phyloP scores from a whole-genome alignment of 2,329 filamentous ascomycete genomes.

The Pseudomassariella vexata region DNA sequence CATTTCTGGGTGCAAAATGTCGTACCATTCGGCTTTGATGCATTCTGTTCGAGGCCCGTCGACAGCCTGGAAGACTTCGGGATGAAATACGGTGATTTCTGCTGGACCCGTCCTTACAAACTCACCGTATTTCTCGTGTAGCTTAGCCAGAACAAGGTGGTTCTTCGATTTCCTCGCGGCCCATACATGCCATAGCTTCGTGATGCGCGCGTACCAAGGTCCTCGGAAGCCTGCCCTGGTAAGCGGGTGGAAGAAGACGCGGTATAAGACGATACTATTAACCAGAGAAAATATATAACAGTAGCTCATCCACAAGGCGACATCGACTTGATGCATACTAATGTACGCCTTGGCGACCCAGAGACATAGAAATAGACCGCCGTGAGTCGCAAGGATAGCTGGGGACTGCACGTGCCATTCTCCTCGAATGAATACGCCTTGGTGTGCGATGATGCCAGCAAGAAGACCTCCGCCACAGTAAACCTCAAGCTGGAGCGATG shows the following conservation, averaged over 20 bases:
- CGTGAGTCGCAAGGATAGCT: slow-evolving; percentile 10
- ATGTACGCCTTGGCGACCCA: no score
- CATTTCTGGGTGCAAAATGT: slow-evolving; percentile 8
- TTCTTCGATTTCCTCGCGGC: slow-evolving; percentile 12
- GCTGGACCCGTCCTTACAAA: slow-evolving; percentile 8
- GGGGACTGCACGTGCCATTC: slow-evolving; percentile 20
- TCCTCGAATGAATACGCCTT: slow-evolving; percentile 14
- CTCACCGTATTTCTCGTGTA: not conserved
- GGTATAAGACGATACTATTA: slow-evolving; percentile 30
- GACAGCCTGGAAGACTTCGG: slow-evolving; percentile 6
- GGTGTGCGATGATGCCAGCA: slow-evolving; percentile 4
- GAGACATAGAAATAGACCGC: no score
- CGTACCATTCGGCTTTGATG: slow-evolving; percentile 10
- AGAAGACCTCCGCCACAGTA: not conserved
- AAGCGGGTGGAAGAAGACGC: slow-evolving; percentile 33
- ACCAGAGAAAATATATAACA: slow-evolving; percentile 10
- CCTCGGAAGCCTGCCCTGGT: slow-evolving; percentile 27
- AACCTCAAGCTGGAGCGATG: not conserved
- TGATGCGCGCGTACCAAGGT: slow-evolving; percentile 27
- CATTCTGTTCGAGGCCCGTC: slow-evolving; percentile 7
- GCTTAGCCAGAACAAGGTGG: not conserved
- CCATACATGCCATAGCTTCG: slow-evolving; percentile 30
- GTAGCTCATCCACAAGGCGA: no score
- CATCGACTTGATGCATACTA: no score
- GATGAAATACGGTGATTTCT: slow-evolving; percentile 10